Evolutionary conservation across 2,329 filamentous ascomycete genomes (phyloP), one percentile per base, ranked within the genome.

Genomic region (Cladosporium sp.): DNA sequence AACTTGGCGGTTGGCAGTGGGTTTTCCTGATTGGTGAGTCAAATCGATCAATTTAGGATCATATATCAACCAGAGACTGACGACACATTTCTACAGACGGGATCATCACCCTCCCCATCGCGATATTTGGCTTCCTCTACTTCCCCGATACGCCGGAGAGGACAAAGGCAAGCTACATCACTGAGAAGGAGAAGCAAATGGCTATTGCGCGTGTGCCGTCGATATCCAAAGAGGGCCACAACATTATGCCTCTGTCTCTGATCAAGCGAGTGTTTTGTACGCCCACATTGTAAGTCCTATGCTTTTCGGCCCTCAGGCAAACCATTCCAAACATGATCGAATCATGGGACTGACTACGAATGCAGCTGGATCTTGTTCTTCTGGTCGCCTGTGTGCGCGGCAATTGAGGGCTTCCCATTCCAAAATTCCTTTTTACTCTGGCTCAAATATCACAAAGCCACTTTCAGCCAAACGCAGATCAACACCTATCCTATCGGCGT

Each of bases 401-500:
- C 75, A 15, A 73, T 79, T 4, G 78, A 80, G 64, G 78, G 76
- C 1, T 78, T 66, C 24, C 57, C 64, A 7, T 62, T 70, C 54
- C 72, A 74, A 66, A 72, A 69, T 21, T 72, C 73, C 58, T 75
- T 75, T 67, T 67, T 77, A 1, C 67, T 77, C 28, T 77, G 72
- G 70, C 72, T 77, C 61, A 75, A 75, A 54, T 66, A 61, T 55
- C 71, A 79, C 0, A 78, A 85, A 0, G 59, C 79, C 54, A 55
- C 32, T 26, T 63, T 65, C 57, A 60, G 18, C 26, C 60, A 65
- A 12, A 65, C 60, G 4, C 83, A 87, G 68, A 79, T 84, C 12
- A 88, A 87, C 71, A 84, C 86, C 69, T 87, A 87, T 59, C 85
- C 85, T 0, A 83, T 85, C 0, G 85, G 84, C 1, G 82, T 88